Conservation (phyloP, 2,329 filamentous ascomycete genomes). For the Colletotrichum sojae region DNA sequence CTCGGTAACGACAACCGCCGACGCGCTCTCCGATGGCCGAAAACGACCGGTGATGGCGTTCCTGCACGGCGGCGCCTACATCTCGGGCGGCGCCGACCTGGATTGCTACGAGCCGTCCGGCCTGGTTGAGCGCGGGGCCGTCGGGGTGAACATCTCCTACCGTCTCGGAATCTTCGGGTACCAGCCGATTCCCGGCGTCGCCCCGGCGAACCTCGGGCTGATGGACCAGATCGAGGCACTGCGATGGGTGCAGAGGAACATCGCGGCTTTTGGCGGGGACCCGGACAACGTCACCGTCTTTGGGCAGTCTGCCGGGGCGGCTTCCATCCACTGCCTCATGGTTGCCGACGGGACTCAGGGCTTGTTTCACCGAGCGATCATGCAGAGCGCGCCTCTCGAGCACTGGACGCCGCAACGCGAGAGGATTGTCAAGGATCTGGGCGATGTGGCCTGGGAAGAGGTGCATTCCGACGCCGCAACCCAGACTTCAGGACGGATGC, state of each 20-base stretch:
- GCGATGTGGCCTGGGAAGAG: neutral
- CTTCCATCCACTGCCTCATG: slow-evolving; percentile 67
- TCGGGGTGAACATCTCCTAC: slow-evolving; percentile 54
- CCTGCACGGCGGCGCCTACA: slow-evolving; percentile 45
- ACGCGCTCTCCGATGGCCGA: neutral
- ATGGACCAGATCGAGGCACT: slow-evolving; percentile 15
- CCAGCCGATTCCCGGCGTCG: slow-evolving; percentile 42
- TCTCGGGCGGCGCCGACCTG: slow-evolving; percentile 11
- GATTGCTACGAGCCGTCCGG: slow-evolving; percentile 37
- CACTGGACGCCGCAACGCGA: slow-evolving; percentile 22
- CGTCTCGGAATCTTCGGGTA: slow-evolving; percentile 53
- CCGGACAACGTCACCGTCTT: slow-evolving; percentile 8
- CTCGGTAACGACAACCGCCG: slow-evolving; percentile 11
- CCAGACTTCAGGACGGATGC: slow-evolving; percentile 6
- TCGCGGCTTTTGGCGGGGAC: slow-evolving; percentile 23
- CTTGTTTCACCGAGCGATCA: slow-evolving; percentile 39
- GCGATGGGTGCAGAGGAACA: slow-evolving; percentile 13
- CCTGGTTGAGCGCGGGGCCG: slow-evolving; percentile 41
- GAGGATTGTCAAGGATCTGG: slow-evolving; percentile 28
- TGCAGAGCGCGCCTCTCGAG: slow-evolving; percentile 42
- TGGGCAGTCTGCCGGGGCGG: slow-evolving; percentile 20
- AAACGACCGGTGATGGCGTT: slow-evolving; percentile 49
- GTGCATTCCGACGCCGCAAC: neutral
- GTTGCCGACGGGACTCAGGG: slow-evolving; percentile 62
- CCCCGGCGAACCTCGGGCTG: slow-evolving; percentile 43